These are phyloP conservation scores for Marasmius fiardii DNA, from an alignment of 1,284 basidiomycete genomes.

Conservation along the genomic window DNA sequence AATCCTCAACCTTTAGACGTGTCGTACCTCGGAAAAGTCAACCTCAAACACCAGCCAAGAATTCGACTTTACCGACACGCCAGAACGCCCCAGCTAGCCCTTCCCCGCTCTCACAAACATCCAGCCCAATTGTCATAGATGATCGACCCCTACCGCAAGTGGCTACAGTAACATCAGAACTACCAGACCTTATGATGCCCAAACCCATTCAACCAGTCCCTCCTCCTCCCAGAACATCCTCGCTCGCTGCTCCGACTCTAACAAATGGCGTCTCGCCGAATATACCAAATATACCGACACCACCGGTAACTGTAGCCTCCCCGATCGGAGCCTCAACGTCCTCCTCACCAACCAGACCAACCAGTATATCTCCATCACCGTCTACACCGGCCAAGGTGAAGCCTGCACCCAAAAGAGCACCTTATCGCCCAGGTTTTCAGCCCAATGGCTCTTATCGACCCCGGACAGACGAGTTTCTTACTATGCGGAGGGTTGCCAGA, in stretches of 20 bases:
- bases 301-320: conserved; percentile 18
- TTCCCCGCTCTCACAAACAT: background rate
- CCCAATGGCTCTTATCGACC: conserved; percentile 69
- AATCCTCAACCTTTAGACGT: conserved; percentile 57
- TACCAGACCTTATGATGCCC: background rate
- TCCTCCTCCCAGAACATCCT: conserved; percentile 11
- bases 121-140: background rate
- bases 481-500: conserved; percentile 48
- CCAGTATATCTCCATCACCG: conserved; percentile 21
- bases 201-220: conserved; percentile 12
- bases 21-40: conserved; percentile 45
- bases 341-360: conserved; percentile 24
- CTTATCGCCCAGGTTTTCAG: conserved; percentile 81
- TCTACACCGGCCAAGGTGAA: conserved; percentile 9
- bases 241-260: conserved; percentile 9
- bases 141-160: conserved; percentile 5
- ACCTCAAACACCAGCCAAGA: conserved; percentile 33
- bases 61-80: conserved; percentile 16
- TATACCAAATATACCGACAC: conserved; percentile 20
- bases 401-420: conserved; percentile 30
- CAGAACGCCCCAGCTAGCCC: background rate
- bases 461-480: conserved; percentile 78
- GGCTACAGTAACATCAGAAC: conserved; percentile 1
- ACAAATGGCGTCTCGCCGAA: conserved; percentile 2
- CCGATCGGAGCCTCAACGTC: conserved; percentile 24